A percentile compares a stretch with the other conserved stretches of the same genome.
phyloP scores from a whole-genome alignment of 2,329 filamentous ascomycete species.

The Aureobasidium subglaciale region DNA sequence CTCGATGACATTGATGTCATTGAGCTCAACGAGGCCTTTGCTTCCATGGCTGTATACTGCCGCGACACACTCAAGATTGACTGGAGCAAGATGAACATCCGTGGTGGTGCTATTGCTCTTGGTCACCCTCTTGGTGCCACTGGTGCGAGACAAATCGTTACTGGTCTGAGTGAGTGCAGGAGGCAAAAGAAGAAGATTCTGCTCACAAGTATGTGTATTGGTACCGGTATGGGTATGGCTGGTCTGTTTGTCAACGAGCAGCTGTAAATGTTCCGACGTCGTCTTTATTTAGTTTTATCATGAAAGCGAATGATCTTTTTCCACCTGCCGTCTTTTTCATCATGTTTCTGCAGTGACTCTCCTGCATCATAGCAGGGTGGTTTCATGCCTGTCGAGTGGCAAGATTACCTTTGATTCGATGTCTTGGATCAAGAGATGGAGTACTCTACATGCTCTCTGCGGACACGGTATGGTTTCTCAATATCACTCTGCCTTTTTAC shows the following conservation, averaged over 20 bases:
- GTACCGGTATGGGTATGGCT: slow-evolving; percentile 61
- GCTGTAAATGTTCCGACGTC: slow-evolving; percentile 7
- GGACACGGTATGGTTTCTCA: too few species aligned
- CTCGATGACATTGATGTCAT: slow-evolving; percentile 80
- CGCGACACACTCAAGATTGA: slow-evolving; percentile 55
- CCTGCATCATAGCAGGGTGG: too few species aligned
- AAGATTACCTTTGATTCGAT: too few species aligned
- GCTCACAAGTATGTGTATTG: slow-evolving; percentile 83
- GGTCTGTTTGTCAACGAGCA: slow-evolving; percentile 61
- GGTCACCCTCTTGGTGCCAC: slow-evolving; percentile 78
- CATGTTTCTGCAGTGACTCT: neutral
- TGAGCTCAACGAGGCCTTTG: slow-evolving; percentile 97
- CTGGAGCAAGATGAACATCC: slow-evolving; percentile 69
- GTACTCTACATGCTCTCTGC: too few species aligned
- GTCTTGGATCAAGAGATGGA: too few species aligned
- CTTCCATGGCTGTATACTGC: slow-evolving; percentile 96
- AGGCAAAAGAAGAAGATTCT: slow-evolving; percentile 84
- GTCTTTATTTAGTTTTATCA: neutral
- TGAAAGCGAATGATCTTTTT: neutral
- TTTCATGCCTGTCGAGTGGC: too few species aligned
- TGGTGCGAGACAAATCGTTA: slow-evolving; percentile 76
- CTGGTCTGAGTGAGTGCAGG: slow-evolving; percentile 76
- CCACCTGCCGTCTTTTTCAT: neutral
- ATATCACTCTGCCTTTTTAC: too few species aligned
- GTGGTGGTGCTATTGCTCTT: slow-evolving; percentile 75